A percentile compares a stretch with the other conserved stretches of the same genome.
Conservation (phyloP, 805 yeast genomes). For the Phaffomyces opuntiae region DNA sequence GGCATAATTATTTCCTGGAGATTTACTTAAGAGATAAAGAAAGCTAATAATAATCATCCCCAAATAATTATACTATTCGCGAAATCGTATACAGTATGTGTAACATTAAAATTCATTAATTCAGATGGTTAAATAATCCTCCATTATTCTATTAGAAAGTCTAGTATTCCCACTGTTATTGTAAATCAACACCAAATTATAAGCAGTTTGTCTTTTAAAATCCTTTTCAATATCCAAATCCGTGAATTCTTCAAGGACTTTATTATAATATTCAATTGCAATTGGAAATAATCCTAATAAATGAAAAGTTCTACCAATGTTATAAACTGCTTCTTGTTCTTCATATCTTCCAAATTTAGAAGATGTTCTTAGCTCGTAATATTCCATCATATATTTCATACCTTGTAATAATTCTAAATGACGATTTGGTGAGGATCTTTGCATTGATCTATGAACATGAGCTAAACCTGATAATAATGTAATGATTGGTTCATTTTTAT, state of each 20-base stretch:
- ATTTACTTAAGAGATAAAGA: neutral
- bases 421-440: conserved; percentile 77
- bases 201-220: conserved; percentile 74
- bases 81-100: no score
- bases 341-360: conserved; percentile 35
- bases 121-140: conserved; percentile 43
- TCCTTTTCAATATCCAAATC: conserved; percentile 46
- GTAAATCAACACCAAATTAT: conserved; percentile 72
- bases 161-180: conserved; percentile 64
- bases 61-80: neutral
- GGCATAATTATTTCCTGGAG: conserved; percentile 14
- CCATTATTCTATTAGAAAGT: conserved; percentile 59
- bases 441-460: conserved; percentile 86
- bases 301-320: conserved; percentile 81
- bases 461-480: conserved; percentile 70
- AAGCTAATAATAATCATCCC: neutral
- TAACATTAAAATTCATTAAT: neutral
- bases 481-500: conserved; percentile 72
- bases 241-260: conserved; percentile 38
- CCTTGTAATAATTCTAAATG: conserved; percentile 89
- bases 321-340: conserved; percentile 72
- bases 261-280: conserved; percentile 69
- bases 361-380: conserved; percentile 44
- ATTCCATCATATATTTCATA: conserved; percentile 67
- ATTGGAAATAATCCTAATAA: conserved; percentile 67